phyloP scores from a whole-genome alignment of 2,329 filamentous ascomycete genomes.

The Xylariomycetidae sp. region DNA sequence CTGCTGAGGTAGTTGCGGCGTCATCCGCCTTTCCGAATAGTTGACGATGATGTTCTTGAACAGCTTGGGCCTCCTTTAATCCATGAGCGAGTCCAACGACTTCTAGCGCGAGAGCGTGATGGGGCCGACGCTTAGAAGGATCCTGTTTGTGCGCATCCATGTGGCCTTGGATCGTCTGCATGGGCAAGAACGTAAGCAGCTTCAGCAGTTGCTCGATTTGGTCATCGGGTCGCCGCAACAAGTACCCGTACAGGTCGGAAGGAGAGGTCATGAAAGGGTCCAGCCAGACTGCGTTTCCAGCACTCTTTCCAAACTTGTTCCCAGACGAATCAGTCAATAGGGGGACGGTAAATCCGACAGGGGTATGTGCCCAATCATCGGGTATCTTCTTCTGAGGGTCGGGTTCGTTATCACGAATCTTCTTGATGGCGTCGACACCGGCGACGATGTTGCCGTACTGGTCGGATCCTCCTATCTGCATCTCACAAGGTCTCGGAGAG shows the following conservation, averaged over 20 bases:
- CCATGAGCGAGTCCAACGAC: slow-evolving; percentile 80
- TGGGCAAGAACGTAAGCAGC: slow-evolving; percentile 83
- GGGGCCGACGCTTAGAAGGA: slow-evolving; percentile 69
- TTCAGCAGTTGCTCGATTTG: slow-evolving; percentile 80
- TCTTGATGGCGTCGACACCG: slow-evolving; percentile 80
- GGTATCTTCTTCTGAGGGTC: slow-evolving; percentile 37
- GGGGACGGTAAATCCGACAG: slow-evolving; percentile 86
- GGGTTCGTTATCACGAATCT: slow-evolving; percentile 57
- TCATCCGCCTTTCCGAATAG: slow-evolving; percentile 37
- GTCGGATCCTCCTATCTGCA: slow-evolving; percentile 93
- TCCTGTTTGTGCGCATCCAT: slow-evolving; percentile 65
- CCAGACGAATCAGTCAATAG: slow-evolving; percentile 81
- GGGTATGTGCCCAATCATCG: slow-evolving; percentile 44
- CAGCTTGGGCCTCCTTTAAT: slow-evolving; percentile 54
- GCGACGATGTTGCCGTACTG: slow-evolving; percentile 95
- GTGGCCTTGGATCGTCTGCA: slow-evolving; percentile 59
- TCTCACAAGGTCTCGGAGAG: slow-evolving; percentile 52
- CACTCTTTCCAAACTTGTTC: slow-evolving; percentile 90
- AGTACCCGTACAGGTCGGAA: slow-evolving; percentile 89
- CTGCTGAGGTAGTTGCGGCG: too few relatives aligned
- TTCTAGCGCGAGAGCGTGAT: slow-evolving; percentile 79
- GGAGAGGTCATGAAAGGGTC: slow-evolving; percentile 73
- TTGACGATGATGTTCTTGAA: slow-evolving; percentile 50
- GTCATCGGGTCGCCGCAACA: slow-evolving; percentile 74
- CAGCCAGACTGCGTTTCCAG: slow-evolving; percentile 91